Percentiles rank a stretch among this genome's conserved stretches.
Conservation (phyloP, 2,329 filamentous ascomycete genomes). For the Penicillium sp. region DNA sequence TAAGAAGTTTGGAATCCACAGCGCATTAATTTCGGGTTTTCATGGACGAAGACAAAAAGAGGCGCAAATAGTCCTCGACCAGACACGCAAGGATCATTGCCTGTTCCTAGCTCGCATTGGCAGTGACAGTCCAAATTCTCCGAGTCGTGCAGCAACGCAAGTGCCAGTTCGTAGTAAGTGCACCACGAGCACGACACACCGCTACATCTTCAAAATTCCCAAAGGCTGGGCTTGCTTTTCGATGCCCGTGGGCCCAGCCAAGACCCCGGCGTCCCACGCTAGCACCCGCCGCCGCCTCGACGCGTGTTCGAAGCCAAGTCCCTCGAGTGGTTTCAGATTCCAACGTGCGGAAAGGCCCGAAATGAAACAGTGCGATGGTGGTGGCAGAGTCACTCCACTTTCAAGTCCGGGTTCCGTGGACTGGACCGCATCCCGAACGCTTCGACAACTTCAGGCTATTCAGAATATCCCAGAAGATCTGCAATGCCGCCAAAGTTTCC, state of each 20-base stretch:
- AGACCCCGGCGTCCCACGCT: slow-evolving; percentile 19
- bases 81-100: neutral
- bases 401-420: neutral
- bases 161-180: neutral
- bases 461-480: neutral
- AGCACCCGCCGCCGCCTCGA: slow-evolving; percentile 22
- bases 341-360: slow-evolving; percentile 23
- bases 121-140: neutral
- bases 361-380: slow-evolving; percentile 1
- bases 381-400: slow-evolving; percentile 3
- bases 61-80: no score
- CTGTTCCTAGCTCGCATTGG: neutral
- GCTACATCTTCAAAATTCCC: slow-evolving; percentile 4
- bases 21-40: neutral
- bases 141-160: neutral
- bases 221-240: slow-evolving; percentile 3
- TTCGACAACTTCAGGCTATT: neutral
- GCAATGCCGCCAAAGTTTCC: slow-evolving; percentile 4
- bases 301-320: slow-evolving; percentile 27
- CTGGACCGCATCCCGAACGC: neutral
- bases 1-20: neutral
- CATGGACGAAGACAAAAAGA: no score
- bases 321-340: slow-evolving; percentile 25
- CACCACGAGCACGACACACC: slow-evolving; percentile 8
- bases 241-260: slow-evolving; percentile 16